Evolutionary conservation across 495 filamentous ascomycete genomes (phyloP), one percentile per base, ranked within the genome.

Genomic region (Xylaria curta): DNA sequence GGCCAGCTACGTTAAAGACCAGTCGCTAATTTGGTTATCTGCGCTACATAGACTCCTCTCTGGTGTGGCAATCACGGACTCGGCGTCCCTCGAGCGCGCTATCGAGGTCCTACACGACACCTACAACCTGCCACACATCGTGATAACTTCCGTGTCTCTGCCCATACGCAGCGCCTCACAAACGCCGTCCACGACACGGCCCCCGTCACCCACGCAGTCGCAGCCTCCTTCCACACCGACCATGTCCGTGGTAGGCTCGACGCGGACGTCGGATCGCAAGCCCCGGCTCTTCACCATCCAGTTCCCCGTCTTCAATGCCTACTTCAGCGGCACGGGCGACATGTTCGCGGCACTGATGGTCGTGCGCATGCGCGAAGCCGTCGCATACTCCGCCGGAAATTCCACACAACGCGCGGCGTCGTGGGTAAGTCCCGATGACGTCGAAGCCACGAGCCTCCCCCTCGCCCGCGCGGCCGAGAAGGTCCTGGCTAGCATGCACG

Each of bases 321-420:
- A 94, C 85, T 99, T 98, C 81, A 94, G 91, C 77, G 96, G 96
- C 33, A 97, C 96, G 1, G 96, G 96, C 17, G 96, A 99, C 83
- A 97, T 99, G 94, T 98, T 99, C 79, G 94, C 96, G 51, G 95
- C 97, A 28, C 83, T 98, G 66, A 95, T 90, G 62, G 87, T 97
- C 2, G 93, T 93, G 31, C 91, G 96, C n/a, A 88, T 99, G 68
- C 90, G 95, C 73, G 94, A 98, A 84, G 93, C 92, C 6, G 89
- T 91, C 19, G 76, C 75, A 28, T 60, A 61, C 17, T 58, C 70
- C 68, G 38, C 73, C 59, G 38, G 70, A 69, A 40, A 72, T 56
- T 53, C 65, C 1, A 74, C 94, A 31, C 79, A 81, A 61, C 80
- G 76, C 15, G 85, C 78, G 51, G 82, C 83, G 69, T 86, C 90